Evolutionary conservation across 176 grass and related monocot genomes (phyloP).

Genomic region (Stipa capillata): DNA sequence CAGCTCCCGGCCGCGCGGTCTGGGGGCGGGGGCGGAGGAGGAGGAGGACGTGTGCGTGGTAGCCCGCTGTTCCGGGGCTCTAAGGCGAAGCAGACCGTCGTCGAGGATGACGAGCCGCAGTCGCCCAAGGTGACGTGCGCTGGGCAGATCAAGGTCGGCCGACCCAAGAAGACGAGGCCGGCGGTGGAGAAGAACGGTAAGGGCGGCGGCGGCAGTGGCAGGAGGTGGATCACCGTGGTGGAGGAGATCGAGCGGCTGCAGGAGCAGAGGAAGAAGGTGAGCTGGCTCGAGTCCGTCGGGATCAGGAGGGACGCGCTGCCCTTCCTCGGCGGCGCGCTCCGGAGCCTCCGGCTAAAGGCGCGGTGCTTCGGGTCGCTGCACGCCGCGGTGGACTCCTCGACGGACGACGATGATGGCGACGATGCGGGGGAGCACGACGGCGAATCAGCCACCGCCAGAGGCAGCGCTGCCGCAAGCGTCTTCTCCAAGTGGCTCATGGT

Average conservation of each 20-base stretch:
- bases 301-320: conserved; percentile 60
- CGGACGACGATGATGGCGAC: conserved; percentile 44
- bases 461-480: conserved; percentile 19
- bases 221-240: conserved; percentile 34
- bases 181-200: neutral
- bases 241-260: conserved; percentile 45
- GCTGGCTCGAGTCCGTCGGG: conserved; percentile 44
- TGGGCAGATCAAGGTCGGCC: conserved; percentile 66
- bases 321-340: conserved; percentile 50
- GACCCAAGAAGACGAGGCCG: conserved; percentile 35
- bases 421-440: conserved; percentile 3
- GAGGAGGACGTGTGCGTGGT: conserved; percentile 11
- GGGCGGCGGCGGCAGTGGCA: neutral
- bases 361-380: conserved; percentile 68
- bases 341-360: conserved; percentile 52
- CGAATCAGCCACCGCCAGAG: neutral
- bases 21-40: neutral
- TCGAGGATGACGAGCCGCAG: conserved; percentile 47
- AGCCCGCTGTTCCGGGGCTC: conserved; percentile 57
- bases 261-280: conserved; percentile 48
- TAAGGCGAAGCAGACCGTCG: conserved; percentile 19
- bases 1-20: neutral
- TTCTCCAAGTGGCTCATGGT: conserved; percentile 99
- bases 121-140: conserved; percentile 94
- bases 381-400: conserved; percentile 42